Percentiles rank a stretch among this genome's conserved stretches.
These are phyloP conservation scores for Magnaporthiopsis poae DNA, from an alignment of 2,329 filamentous ascomycete species.

Conservation along the genomic window DNA sequence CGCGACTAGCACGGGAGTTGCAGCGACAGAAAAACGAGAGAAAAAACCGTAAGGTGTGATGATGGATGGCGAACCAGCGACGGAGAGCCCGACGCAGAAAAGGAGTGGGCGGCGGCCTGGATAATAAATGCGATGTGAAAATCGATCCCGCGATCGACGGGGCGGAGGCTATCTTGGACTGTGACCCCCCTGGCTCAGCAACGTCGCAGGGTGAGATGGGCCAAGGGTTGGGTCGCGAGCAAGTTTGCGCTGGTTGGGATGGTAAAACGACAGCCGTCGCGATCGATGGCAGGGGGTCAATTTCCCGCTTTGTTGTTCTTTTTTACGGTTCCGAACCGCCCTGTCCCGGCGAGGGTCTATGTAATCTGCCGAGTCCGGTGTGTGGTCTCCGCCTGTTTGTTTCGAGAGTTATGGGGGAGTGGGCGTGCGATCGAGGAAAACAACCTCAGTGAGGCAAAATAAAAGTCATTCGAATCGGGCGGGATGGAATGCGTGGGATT, in stretches of 20 bases:
- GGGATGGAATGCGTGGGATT: not conserved
- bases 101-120: not conserved
- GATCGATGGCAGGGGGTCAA: slow-evolving; percentile 4
- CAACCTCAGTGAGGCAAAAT: no score
- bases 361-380: not conserved
- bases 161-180: not conserved
- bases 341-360: not conserved
- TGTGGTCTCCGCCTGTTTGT: not conserved
- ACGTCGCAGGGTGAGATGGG: not conserved
- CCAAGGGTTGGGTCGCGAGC: slow-evolving; percentile 3
- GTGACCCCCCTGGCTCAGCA: not conserved
- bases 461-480: no score
- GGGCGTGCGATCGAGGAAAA: not conserved
- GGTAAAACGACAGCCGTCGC: slow-evolving; percentile 4
- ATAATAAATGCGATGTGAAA: not conserved
- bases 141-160: not conserved
- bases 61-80: not conserved
- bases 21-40: not conserved
- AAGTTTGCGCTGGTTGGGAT: slow-evolving; percentile 8
- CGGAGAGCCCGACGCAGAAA: not conserved
- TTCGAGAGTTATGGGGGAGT: not conserved
- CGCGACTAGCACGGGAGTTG: slow-evolving; percentile 2
- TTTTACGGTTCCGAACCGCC: not conserved
- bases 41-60: not conserved
- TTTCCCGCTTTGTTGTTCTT: not conserved